Base-by-base conservation (phyloP, 1,284 basidiomycete species). In the Lignosus rhinocerotis region DNA sequence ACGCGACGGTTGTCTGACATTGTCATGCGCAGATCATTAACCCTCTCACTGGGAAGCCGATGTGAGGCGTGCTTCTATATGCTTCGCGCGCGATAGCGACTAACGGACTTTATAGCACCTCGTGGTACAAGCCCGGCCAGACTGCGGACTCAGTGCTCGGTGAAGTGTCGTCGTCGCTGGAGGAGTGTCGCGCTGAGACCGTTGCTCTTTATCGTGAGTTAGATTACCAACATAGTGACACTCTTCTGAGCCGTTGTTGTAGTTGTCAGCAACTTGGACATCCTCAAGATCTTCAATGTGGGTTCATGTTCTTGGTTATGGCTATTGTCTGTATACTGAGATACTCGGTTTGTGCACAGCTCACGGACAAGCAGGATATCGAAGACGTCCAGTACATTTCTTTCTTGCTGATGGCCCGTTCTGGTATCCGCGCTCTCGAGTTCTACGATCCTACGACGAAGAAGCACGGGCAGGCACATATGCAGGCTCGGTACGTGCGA, bases 401-500 rank as follows among this genome's bases (percentile, higher is more conserved):
- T 0, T 95, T 91, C 80, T 78, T 94, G 31, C 71, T 90, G 50
- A 94, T 94, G 92, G 89, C 87, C 14, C 84, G 91, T n/a, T 86
- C 85, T 36, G 93, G 92, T 58, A 73, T 94, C 19, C 81, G 87
- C 43, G 92, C 85, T 1, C 79, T 95, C 43, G 91, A 94, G 72
- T 93, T 80, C 71, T 95, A 90, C 63, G 90, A 95, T 69, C 92
- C 92, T 30, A 76, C 75, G 31, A 89, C 85, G 8, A 77, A 85
- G 72, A 93, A 92, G 73, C 92, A 94, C 67, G 90, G 92, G 17
- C 93, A 94, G 70, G 93, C 93, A n/a, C 93, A 94, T 69, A 94
- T 94, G 92, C 92, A 91, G 73, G 91, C 88, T 51, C 83, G 89
- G 88, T 90, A 70, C 47, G 76, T 62, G 52, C 17, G 42, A 56